Percentiles rank a stretch among this genome's conserved stretches.
phyloP scores from a whole-genome alignment of 1,284 basidiomycete genomes.

The Coniferiporia sulphurascens region DNA sequence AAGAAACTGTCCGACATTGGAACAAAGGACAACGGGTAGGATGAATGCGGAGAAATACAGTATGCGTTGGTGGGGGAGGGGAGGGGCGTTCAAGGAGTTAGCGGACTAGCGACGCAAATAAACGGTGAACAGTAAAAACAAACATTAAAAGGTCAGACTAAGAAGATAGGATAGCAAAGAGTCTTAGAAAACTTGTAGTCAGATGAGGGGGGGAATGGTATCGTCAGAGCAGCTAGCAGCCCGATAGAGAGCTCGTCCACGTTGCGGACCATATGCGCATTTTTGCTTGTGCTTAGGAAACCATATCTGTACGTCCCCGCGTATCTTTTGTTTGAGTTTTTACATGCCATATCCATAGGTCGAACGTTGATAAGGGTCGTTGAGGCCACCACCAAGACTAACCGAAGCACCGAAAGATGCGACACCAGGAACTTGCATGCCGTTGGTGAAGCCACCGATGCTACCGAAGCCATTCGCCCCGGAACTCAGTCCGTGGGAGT shows the following conservation, averaged over 20 bases:
- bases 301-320: constrained; percentile 4
- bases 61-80: constrained; percentile 14
- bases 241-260: background rate
- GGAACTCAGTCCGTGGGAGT: constrained; percentile 52
- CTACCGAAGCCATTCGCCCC: constrained; percentile 52
- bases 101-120: constrained; percentile 14
- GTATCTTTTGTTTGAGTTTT: constrained; percentile 25
- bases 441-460: constrained; percentile 35
- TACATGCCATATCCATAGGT: constrained; percentile 77
- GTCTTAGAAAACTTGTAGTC: background rate
- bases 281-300: constrained; percentile 1
- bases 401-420: constrained; percentile 23
- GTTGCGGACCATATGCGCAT: constrained; percentile 5
- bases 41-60: constrained; percentile 20
- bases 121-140: constrained; percentile 12
- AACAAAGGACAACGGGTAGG: constrained; percentile 10
- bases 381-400: constrained; percentile 48
- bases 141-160: constrained; percentile 12
- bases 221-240: constrained; percentile 4
- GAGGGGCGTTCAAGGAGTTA: constrained; percentile 9
- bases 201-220: constrained; percentile 6
- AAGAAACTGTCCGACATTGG: constrained; percentile 11
- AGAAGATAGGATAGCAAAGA: constrained; percentile 15
- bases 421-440: constrained; percentile 12
- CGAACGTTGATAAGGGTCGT: constrained; percentile 70